A percentile compares a stretch with the other conserved stretches of the same genome.
phyloP scores from a whole-genome alignment of 2,329 filamentous ascomycete species.

The Nemania abortiva region DNA sequence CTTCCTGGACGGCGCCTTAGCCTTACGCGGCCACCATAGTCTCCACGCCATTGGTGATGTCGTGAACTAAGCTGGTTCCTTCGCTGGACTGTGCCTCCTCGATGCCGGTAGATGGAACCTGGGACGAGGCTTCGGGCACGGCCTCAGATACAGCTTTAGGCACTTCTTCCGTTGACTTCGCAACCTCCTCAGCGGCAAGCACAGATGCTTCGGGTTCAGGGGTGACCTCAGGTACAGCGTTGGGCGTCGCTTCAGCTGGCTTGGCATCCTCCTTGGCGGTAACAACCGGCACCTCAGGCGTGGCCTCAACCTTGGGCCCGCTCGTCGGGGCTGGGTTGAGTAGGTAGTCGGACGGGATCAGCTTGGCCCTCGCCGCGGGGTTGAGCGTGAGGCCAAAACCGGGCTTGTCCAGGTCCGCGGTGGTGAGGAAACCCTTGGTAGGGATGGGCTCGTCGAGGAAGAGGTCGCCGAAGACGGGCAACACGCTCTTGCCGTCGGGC shows the following conservation, averaged over 20 bases:
- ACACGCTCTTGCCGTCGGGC: slow-evolving; percentile 86
- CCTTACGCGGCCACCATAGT: slow-evolving; percentile 34
- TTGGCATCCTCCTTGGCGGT: slow-evolving; percentile 29
- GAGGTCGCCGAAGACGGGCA: slow-evolving; percentile 91
- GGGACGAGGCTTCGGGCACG: slow-evolving; percentile 31
- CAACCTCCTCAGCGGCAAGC: slow-evolving; percentile 17
- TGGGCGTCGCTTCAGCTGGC: slow-evolving; percentile 11
- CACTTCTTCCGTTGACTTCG: slow-evolving; percentile 21
- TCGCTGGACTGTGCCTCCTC: slow-evolving; percentile 30
- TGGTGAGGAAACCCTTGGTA: slow-evolving; percentile 81
- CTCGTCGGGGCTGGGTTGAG: slow-evolving; percentile 73
- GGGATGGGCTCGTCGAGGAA: slow-evolving; percentile 94
- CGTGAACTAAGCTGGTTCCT: slow-evolving; percentile 29
- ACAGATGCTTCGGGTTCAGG: slow-evolving; percentile 38
- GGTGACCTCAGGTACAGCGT: slow-evolving; percentile 41
- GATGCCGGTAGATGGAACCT: slow-evolving; percentile 35
- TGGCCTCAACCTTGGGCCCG: slow-evolving; percentile 54
- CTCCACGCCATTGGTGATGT: slow-evolving; percentile 45
- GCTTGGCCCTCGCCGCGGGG: slow-evolving; percentile 74
- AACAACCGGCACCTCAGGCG: slow-evolving; percentile 41
- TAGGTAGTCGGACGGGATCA: slow-evolving; percentile 81
- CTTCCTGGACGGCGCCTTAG: not conserved
- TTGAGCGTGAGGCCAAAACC: slow-evolving; percentile 92
- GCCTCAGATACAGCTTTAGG: not conserved
- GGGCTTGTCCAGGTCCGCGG: slow-evolving; percentile 85